Evolutionary conservation across 805 yeast genomes (phyloP).

Genomic region (Sugiyamaella valdiviana): DNA sequence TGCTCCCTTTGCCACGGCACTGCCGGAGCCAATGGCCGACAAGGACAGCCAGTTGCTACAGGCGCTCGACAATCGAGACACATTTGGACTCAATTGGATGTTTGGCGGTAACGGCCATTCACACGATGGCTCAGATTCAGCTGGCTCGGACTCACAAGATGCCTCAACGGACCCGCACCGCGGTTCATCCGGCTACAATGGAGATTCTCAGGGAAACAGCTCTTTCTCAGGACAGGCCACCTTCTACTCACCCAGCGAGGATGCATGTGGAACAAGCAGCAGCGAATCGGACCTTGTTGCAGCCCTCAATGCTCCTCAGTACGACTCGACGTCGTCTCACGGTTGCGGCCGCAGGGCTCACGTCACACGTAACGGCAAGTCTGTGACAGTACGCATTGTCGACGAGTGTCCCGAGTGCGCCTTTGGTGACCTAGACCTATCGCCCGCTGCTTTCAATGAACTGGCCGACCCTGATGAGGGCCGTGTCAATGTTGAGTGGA

Average conservation of each 20-base stretch:
- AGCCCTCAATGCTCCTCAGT: slow-evolving; percentile 24
- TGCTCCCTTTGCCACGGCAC: no score
- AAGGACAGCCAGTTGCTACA: no score
- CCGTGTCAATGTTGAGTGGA: slow-evolving; percentile 50
- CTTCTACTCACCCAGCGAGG: slow-evolving; percentile 28
- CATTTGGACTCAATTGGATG: no score
- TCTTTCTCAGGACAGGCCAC: slow-evolving; percentile 17
- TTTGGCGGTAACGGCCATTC: no score
- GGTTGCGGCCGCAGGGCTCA: slow-evolving; percentile 48
- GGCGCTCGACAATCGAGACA: no score
- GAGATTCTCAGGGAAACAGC: slow-evolving; percentile 1
- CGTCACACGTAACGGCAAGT: slow-evolving; percentile 42
- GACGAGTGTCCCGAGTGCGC: slow-evolving; percentile 54
- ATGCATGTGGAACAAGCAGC: slow-evolving; percentile 48
- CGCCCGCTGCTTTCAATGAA: slow-evolving; percentile 50
- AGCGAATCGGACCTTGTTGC: slow-evolving; percentile 41
- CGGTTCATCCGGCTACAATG: neutral
- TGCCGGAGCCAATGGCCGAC: no score
- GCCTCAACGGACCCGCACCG: no score
- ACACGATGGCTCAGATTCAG: no score
- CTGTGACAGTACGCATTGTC: slow-evolving; percentile 50
- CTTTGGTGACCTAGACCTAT: slow-evolving; percentile 47
- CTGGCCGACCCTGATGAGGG: slow-evolving; percentile 50
- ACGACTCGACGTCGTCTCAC: slow-evolving; percentile 32
- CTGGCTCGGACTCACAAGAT: no score